Percentiles rank a stretch among this genome's conserved stretches.
phyloP scores from a whole-genome alignment of 1,139 yeast genomes.

The Magnusiomyces ingens region DNA sequence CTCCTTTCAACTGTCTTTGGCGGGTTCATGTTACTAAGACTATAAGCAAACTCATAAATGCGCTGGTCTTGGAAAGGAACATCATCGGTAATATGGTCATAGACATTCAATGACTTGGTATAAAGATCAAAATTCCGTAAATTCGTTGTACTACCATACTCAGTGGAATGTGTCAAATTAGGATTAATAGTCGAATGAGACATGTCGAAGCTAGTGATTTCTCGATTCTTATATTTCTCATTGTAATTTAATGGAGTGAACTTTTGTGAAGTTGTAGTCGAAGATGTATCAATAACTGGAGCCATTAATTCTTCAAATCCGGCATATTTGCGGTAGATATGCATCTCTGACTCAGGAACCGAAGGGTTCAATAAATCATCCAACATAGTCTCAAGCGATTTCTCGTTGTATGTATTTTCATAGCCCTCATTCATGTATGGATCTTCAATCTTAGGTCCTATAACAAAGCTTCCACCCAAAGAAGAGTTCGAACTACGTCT shows the following conservation, averaged over 20 bases:
- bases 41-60: constrained; percentile 4
- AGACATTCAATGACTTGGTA: constrained; percentile 2
- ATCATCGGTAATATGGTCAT: neutral
- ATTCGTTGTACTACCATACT: neutral
- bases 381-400: neutral
- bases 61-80: constrained; percentile 1
- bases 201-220: neutral
- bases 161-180: neutral
- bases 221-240: neutral
- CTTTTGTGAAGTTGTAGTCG: neutral
- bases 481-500: constrained; percentile 3
- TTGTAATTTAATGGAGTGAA: neutral
- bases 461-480: constrained; percentile 5
- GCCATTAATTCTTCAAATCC: constrained; percentile 5
- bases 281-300: neutral
- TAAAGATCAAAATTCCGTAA: neutral
- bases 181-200: neutral
- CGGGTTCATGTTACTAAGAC: neutral
- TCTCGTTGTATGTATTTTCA: neutral
- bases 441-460: neutral
- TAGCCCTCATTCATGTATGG: neutral
- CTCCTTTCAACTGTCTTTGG: neutral
- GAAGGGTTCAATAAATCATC: neutral
- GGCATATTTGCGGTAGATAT: neutral
- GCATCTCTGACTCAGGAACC: constrained; percentile 4